Base-by-base conservation (phyloP, 2,329 filamentous ascomycete species). In the Bipolaris victoriae region DNA sequence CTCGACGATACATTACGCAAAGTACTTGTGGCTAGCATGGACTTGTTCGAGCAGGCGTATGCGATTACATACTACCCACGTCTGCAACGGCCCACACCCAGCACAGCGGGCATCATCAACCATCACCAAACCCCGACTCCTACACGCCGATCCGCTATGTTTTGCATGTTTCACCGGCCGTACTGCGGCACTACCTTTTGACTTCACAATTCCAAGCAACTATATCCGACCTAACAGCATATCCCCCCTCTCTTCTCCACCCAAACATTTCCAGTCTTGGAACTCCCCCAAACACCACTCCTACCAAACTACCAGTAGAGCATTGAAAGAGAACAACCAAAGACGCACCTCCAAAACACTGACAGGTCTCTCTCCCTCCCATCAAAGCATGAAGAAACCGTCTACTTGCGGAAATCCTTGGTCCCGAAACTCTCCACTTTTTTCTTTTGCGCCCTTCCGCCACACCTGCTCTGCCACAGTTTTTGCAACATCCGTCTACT, bases 401-500 rank as follows among this genome's bases (percentile, higher is more conserved):
- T 86, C 26, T 86, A 63, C 80, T 84, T 1, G 82, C 84, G 60
- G 79, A 82, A 18, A 88, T 79, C 0, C 79, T 79, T 71, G 87
- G 84, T 13, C 85, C 86, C 2, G 80, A 73, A 35, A 77, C 69
- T 26, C 69, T 26, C 74, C 73, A 76, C 33, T 71, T 20, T 20
- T 20, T 70, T 20, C 3, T 70, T 18, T 70, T 20, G 70, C 70
- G 47, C 81, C 78, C 57, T 79, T 79, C 77, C 78, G 4, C 81
- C 78, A 15, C 83, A 83, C 88, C 22, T 7, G 66, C 75, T 80
- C 86, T 1, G 78, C 81, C 18, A 88, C 84, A 48, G 87, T 77
- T 56, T 81, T 78, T 1, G 84, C 82, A 48, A 88, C 22, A 20
- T 20, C 20, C 20, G 3, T 20, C 20, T 20, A 20, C 20, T 20